These are phyloP conservation scores for Rhazya stricta DNA, from an alignment of 257 asterid genomes.

Conservation along the genomic window DNA sequence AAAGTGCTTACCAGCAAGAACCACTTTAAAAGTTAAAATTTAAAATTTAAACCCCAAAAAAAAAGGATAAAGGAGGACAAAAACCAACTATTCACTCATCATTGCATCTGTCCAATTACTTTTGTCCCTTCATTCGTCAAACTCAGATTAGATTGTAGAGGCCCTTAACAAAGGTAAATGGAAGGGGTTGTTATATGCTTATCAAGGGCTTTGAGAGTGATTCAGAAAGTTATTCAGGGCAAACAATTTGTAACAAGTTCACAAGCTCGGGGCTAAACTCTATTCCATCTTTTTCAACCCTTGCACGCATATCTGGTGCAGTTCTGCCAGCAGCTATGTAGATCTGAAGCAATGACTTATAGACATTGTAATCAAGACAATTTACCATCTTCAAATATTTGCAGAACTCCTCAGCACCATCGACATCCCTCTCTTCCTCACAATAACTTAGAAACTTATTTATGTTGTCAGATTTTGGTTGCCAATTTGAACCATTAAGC, in stretches of 20 bases:
- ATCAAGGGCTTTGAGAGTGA: neutral
- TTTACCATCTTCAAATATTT: slow-evolving; percentile 45
- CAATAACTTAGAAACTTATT: slow-evolving; percentile 34
- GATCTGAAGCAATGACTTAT: slow-evolving; percentile 38
- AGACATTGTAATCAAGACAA: slow-evolving; percentile 34
- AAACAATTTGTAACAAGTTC: slow-evolving; percentile 32
- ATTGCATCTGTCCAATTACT: neutral
- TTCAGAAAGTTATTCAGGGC: slow-evolving; percentile 22
- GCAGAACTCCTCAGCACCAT: slow-evolving; percentile 59
- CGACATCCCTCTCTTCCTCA: slow-evolving; percentile 41
- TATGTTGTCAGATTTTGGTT: slow-evolving; percentile 28
- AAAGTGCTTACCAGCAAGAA: neutral
- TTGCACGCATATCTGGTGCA: slow-evolving; percentile 30
- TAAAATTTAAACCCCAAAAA: no score
- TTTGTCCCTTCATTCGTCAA: neutral
- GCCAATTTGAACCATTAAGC: slow-evolving; percentile 33
- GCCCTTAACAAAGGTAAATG: neutral
- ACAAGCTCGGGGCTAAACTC: slow-evolving; percentile 39
- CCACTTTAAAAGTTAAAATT: no score
- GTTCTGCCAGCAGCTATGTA: slow-evolving; percentile 50
- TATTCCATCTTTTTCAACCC: slow-evolving; percentile 48
- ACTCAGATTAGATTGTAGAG: neutral
- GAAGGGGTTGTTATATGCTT: neutral
- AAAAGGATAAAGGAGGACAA: neutral
- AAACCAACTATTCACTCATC: neutral